Conservation (phyloP, 306 rosid species). For the Canavalia ensiformis region DNA sequence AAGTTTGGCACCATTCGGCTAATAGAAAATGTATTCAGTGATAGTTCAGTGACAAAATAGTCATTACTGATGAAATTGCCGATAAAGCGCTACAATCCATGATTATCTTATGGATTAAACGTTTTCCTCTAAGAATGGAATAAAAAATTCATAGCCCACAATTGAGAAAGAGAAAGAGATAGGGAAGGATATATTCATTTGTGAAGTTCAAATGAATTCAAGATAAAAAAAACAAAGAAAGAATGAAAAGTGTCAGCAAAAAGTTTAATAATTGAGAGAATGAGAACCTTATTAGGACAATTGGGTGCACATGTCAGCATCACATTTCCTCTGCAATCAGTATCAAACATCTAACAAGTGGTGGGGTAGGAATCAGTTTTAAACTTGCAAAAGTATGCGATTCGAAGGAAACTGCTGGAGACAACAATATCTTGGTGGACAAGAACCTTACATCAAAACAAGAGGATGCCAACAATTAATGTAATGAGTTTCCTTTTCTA, state of each 20-base stretch:
- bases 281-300: constrained; percentile 29
- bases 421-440: neutral
- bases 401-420: constrained; percentile 26
- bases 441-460: constrained; percentile 11
- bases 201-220: neutral
- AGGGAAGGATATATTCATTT: neutral
- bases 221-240: constrained; percentile 8
- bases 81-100: neutral
- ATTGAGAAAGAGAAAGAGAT: constrained; percentile 3
- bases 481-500: neutral
- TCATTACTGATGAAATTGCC: neutral
- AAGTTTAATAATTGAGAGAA: constrained; percentile 29
- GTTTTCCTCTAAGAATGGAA: neutral
- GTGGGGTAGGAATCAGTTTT: constrained; percentile 6
- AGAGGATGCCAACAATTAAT: neutral
- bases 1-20: neutral
- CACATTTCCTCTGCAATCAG: neutral
- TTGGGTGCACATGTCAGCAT: constrained; percentile 27
- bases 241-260: constrained; percentile 26
- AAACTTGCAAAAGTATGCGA: neutral
- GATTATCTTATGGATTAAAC: neutral
- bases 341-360: neutral
- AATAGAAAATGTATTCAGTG: neutral
- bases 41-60: neutral
- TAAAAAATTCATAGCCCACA: neutral